Evolutionary conservation across 129 eudicot genomes (phyloP).

Genomic region (carrot (Daucus carota)): DH1_v3.0 NC_030383.2:14434001-14434500

Average conservation of each 20-base stretch:
- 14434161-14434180: neutral
- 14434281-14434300: no score
- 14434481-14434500: neutral
- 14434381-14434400: neutral
- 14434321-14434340: no score
- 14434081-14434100: conserved; percentile 97
- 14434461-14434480: neutral
- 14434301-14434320: no score
- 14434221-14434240: neutral
- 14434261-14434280: neutral
- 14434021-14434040: conserved; percentile 55
- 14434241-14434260: neutral
- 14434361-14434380: no score
- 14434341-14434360: no score
- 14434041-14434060: conserved; percentile 95
- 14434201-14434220: neutral
- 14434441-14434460: no score
- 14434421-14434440: neutral
- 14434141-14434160: neutral
- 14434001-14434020: conserved; percentile 47
- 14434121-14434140: conserved; percentile 81
- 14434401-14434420: neutral
- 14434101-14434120: conserved; percentile 90
- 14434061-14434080: conserved; percentile 80
- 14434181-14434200: neutral